Evolutionary conservation across 106 monocot species (phyloP), one percentile per base, ranked within the genome.

Genomic region (Chionographis japonica): DNA sequence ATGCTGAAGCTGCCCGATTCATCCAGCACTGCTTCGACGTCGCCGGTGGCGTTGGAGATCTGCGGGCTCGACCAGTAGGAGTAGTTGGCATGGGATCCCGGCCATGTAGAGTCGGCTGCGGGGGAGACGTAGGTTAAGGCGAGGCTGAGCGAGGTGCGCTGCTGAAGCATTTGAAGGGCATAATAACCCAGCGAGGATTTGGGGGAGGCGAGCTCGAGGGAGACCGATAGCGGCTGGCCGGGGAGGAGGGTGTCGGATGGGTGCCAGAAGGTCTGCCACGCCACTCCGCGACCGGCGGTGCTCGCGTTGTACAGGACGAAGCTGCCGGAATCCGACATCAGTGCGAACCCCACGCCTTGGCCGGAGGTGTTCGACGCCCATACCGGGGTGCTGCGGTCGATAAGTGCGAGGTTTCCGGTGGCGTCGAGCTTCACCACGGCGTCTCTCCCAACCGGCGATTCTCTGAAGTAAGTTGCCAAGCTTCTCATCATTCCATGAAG

Each of bases 141-240:
- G 15, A 81, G 76, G 59, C 76, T 81, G 37, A 81, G 81, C 11
- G 81, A 81, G 0, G 63, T 72, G 40, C 60, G 76, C 62, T 81
- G 81, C 68, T 77, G 76, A n/a, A 81, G 81, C 81, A 81, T 81
- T 68, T 81, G 76, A 40, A 81, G 81, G 36, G 72, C 50, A 46
- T 81, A 77, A 52, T 68, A 76, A 6, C 81, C 81, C 4, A 63
- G 67, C 1, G 42, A 41, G 6, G 76, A 68, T 36, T 52, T 56
- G 49, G 19, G 39, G 3, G 81, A 81, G 37, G 76, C 61, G 3
- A 81, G 68, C 38, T 81, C 81, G 35, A 76, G 71, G 8, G 67
- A 67, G 37, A 56, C 72, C 2, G 72, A 43, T 0, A 81, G 75
- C 17, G 36, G 56, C 61, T 81, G 81, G 55, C 76, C 68, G 2